A percentile compares a stretch with the other conserved stretches of the same genome.
Conservation (phyloP, 2,329 filamentous ascomycete species). For the Clonostachys rosea region DNA sequence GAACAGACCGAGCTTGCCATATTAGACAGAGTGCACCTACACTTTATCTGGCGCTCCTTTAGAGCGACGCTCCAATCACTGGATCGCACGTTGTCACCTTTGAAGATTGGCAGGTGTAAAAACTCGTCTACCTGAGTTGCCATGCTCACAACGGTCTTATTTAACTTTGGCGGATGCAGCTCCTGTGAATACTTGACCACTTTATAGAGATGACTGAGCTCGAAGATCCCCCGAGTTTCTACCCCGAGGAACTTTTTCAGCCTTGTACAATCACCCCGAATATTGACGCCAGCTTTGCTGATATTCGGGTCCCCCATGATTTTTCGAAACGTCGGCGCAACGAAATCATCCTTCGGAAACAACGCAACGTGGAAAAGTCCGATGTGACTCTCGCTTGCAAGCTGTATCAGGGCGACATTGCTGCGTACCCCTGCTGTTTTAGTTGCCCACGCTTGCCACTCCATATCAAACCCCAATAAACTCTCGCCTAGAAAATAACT, state of each 20-base stretch:
- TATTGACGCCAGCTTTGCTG: constrained; percentile 72
- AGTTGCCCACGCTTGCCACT: constrained; percentile 63
- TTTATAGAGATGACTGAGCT: constrained; percentile 78
- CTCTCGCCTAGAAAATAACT: constrained; percentile 64
- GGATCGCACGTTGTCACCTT: constrained; percentile 63
- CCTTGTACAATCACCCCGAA: constrained; percentile 67
- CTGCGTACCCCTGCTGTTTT: constrained; percentile 47
- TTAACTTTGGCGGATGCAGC: constrained; percentile 50
- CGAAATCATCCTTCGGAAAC: constrained; percentile 50
- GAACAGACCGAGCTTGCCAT: background rate
- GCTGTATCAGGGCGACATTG: constrained; percentile 77
- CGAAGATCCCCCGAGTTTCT: constrained; percentile 63
- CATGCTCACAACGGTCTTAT: constrained; percentile 62
- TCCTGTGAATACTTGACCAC: constrained; percentile 63
- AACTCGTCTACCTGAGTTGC: constrained; percentile 66
- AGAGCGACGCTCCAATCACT: constrained; percentile 71
- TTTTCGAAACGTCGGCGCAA: constrained; percentile 65
- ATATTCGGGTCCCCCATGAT: constrained; percentile 69
- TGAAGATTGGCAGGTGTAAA: constrained; percentile 70
- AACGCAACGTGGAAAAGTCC: constrained; percentile 77
- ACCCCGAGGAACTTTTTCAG: constrained; percentile 63
- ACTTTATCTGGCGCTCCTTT: constrained; percentile 60
- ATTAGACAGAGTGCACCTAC: constrained; percentile 37
- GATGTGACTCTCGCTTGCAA: constrained; percentile 73
- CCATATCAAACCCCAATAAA: constrained; percentile 83